phyloP scores from a whole-genome alignment of 78 protist genomes.

The Chrysochromulina parva region DNA sequence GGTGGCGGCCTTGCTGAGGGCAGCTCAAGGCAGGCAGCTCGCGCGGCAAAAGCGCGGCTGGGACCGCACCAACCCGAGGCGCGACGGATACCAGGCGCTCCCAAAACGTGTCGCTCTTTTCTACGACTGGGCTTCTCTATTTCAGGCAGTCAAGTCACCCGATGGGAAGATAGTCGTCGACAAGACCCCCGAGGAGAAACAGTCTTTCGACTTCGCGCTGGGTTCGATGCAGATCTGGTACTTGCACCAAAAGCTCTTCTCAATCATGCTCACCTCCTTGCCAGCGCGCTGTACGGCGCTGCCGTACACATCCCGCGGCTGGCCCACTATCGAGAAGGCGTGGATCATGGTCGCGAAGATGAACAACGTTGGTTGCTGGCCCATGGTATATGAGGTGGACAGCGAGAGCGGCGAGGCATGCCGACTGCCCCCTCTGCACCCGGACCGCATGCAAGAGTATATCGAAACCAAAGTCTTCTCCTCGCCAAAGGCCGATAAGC shows the following conservation, averaged over 20 bases:
- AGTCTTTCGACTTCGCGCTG: neutral
- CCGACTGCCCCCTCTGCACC: neutral
- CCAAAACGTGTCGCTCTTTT: neutral
- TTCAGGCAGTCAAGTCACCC: neutral
- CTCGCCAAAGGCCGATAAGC: neutral
- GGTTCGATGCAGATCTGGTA: neutral
- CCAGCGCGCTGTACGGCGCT: neutral
- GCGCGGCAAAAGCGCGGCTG: neutral
- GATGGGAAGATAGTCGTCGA: neutral
- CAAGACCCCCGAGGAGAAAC: neutral
- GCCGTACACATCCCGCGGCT: neutral
- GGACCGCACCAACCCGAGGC: neutral
- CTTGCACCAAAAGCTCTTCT: neutral
- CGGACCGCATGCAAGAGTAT: neutral
- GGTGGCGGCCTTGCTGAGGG: neutral
- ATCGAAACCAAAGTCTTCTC: neutral
- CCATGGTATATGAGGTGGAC: neutral
- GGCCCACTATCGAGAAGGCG: neutral
- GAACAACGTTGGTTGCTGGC: neutral
- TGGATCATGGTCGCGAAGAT: neutral
- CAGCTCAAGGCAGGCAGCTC: neutral
- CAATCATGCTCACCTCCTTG: neutral
- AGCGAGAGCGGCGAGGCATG: neutral
- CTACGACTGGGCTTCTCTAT: neutral
- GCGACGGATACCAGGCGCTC: neutral